phyloP scores from a whole-genome alignment of 2,329 filamentous ascomycete genomes.

The Stachybotrys chartarum region DNA sequence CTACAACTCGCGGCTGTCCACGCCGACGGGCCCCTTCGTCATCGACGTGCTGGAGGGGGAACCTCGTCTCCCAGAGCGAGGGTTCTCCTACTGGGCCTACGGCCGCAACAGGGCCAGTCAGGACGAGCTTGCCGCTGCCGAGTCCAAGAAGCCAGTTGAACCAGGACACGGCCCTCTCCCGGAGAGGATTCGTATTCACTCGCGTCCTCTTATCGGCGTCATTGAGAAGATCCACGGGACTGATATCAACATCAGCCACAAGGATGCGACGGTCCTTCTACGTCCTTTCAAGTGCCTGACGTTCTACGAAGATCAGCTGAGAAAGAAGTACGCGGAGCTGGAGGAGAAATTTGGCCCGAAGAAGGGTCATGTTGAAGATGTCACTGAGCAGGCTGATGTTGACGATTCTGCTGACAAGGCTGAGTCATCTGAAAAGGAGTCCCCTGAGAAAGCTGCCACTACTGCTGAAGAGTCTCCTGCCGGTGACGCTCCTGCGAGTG shows the following conservation, averaged over 20 bases:
- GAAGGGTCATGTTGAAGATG: neutral
- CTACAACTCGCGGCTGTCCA: neutral
- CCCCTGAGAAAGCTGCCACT: neutral
- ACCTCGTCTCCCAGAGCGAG: neutral
- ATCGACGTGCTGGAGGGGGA: neutral
- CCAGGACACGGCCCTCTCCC: neutral
- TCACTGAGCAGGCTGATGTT: neutral
- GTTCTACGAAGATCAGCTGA: slow-evolving; percentile 3
- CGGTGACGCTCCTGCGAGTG: neutral
- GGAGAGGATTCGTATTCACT: slow-evolving; percentile 7
- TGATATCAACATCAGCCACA: neutral
- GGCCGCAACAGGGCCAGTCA: neutral
- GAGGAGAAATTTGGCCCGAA: neutral
- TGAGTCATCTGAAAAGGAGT: too few relatives aligned
- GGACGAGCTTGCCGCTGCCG: neutral
- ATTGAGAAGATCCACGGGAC: neutral
- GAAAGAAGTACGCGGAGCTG: neutral
- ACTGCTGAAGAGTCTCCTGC: neutral
- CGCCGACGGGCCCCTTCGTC: neutral
- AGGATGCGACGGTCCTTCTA: slow-evolving; percentile 2
- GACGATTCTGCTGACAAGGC: too few relatives aligned
- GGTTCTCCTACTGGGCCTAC: neutral
- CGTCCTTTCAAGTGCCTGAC: slow-evolving; percentile 4
- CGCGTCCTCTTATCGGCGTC: slow-evolving; percentile 1
- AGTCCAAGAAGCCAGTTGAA: neutral